Conservation (phyloP, 495 filamentous ascomycete species). For the Barbatosphaeria neglecta region DNA sequence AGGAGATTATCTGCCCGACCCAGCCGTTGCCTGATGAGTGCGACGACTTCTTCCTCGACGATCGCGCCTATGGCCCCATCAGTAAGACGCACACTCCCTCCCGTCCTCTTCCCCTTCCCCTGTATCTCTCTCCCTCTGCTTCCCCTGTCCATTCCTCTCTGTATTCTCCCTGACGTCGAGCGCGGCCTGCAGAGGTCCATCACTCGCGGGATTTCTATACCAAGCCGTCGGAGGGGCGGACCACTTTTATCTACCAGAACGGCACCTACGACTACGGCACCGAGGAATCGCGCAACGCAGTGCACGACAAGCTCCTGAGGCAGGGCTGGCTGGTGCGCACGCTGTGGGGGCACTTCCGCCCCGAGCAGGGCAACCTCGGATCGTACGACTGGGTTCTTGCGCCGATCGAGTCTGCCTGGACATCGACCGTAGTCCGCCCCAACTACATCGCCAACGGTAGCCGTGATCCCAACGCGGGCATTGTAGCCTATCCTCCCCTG, state of each 20-base stretch:
- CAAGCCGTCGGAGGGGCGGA: neutral
- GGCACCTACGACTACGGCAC: neutral
- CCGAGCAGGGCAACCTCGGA: neutral
- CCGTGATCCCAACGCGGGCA: neutral
- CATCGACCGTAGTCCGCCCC: neutral
- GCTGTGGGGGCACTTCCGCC: neutral
- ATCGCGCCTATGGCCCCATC: neutral
- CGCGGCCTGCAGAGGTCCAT: neutral
- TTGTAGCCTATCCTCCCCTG: neutral
- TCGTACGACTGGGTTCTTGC: neutral
- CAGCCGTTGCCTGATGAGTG: neutral
- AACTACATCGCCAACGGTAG: neutral
- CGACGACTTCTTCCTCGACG: neutral
- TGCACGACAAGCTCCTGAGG: neutral
- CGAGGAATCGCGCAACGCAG: neutral
- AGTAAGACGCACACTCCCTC: too few relatives aligned
- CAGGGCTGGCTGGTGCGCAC: neutral
- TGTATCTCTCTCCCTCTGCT: neutral
- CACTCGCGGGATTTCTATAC: neutral
- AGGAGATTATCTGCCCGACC: neutral
- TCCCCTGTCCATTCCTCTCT: neutral
- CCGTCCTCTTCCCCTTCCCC: neutral
- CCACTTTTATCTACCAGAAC: neutral
- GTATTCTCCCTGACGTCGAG: too few relatives aligned
- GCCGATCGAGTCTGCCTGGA: neutral